Percentiles rank a stretch among this genome's conserved stretches.
phyloP scores from a whole-genome alignment of 2,329 filamentous ascomycete species.

The Rachicladosporium sp. region DNA sequence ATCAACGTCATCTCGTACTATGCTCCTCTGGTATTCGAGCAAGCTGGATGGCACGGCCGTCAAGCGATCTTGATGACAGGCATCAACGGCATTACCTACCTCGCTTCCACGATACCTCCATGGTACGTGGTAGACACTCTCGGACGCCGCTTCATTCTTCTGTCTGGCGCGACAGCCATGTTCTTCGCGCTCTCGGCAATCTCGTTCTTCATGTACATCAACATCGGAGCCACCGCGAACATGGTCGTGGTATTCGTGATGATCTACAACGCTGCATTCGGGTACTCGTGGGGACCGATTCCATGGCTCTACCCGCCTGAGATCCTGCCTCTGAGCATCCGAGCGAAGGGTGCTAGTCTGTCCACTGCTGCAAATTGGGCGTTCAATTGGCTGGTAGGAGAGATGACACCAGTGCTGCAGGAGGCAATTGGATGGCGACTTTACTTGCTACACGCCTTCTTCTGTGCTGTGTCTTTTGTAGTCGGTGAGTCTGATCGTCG shows the following conservation, averaged over 20 bases:
- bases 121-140: constrained; percentile 95
- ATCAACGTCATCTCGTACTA: constrained; percentile 99
- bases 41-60: constrained; percentile 87
- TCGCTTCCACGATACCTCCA: constrained; percentile 82
- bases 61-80: constrained; percentile 93
- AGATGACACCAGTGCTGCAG: constrained; percentile 87
- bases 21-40: constrained; percentile 89
- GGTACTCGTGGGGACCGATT: constrained; percentile 94
- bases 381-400: constrained; percentile 94
- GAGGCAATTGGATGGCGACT: constrained; percentile 86
- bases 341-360: constrained; percentile 90
- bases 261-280: constrained; percentile 96
- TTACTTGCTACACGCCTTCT: constrained; percentile 92
- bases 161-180: constrained; percentile 86
- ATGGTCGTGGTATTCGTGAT: constrained; percentile 91
- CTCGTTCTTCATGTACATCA: constrained; percentile 89
- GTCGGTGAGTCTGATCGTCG: constrained; percentile 57
- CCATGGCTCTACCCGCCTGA: constrained; percentile 98
- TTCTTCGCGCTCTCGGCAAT: constrained; percentile 75
- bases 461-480: constrained; percentile 89
- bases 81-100: constrained; percentile 84
- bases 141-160: constrained; percentile 77
- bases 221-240: constrained; percentile 63
- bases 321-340: constrained; percentile 90
- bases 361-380: constrained; percentile 97